These are phyloP conservation scores for Chrysoporthe cubensis DNA, from an alignment of 2,329 filamentous ascomycete species.

Conservation along the genomic window DNA sequence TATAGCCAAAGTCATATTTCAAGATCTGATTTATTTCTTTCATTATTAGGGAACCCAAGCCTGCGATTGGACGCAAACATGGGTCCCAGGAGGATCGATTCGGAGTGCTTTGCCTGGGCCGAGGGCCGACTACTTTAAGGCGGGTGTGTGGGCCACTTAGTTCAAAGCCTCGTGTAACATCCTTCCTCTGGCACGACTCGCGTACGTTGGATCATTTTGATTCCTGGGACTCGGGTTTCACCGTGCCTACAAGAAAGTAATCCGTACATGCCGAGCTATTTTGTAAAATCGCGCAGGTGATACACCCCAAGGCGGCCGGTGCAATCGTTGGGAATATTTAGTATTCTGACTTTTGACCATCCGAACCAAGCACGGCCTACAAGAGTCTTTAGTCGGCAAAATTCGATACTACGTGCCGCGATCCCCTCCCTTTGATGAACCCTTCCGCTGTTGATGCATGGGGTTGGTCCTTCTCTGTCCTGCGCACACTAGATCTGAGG, in stretches of 20 bases:
- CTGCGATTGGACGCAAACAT: neutral
- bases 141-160: neutral
- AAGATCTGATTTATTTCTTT: neutral
- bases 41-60: neutral
- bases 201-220: neutral
- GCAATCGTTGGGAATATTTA: neutral
- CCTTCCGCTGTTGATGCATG: neutral
- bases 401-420: neutral
- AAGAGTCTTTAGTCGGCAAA: neutral
- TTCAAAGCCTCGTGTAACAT: neutral
- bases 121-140: neutral
- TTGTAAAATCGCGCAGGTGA: conserved; percentile 6
- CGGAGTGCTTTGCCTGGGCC: neutral
- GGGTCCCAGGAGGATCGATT: neutral
- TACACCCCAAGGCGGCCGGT: neutral
- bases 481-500: neutral
- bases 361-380: neutral
- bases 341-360: neutral
- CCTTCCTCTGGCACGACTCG: neutral
- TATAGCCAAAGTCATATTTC: neutral
- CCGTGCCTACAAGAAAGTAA: neutral
- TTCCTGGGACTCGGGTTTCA: neutral
- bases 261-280: neutral
- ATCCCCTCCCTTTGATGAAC: neutral
- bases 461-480: neutral